A percentile compares a stretch with the other conserved stretches of the same genome.
Evolutionary conservation across 108 stramenopile genomes (phyloP).

Genomic region (Aurantiochytrium sp.): DNA sequence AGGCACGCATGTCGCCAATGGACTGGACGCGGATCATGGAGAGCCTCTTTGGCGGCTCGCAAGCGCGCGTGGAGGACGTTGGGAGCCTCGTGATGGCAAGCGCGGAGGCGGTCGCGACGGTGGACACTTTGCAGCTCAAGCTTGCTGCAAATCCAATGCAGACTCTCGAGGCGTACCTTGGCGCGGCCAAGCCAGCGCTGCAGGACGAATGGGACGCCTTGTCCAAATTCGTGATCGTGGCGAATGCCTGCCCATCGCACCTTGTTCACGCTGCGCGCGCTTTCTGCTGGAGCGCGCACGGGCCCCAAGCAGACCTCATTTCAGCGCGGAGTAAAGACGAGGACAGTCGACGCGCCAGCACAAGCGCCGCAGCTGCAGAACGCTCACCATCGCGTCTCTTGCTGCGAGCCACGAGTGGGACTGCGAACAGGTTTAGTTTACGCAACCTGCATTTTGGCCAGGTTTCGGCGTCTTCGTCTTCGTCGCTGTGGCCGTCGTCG

Average conservation of each 20-base stretch:
- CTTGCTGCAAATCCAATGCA: neutral
- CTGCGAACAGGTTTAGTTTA: no score
- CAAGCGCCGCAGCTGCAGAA: no score
- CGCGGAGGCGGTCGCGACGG: neutral
- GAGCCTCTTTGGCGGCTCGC: neutral
- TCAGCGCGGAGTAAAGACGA: no score
- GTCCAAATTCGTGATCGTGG: neutral
- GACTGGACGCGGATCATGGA: neutral
- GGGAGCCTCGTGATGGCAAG: neutral
- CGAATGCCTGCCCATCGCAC: neutral
- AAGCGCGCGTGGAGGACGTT: neutral
- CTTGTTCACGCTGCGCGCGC: neutral
- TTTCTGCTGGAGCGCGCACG: neutral
- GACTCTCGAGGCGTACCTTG: neutral
- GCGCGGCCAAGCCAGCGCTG: neutral
- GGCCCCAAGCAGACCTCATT: no score
- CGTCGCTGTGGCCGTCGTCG: no score
- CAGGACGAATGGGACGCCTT: neutral
- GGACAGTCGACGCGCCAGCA: no score
- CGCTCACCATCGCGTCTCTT: no score
- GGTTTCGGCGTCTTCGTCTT: no score
- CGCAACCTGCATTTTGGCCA: no score
- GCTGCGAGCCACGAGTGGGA: no score
- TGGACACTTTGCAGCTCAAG: neutral
- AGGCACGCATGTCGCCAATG: neutral